Evolutionary conservation across 78 protist species (phyloP), one percentile per base, ranked within the genome.

Genomic region (Dictyostelium intermedium): DNA sequence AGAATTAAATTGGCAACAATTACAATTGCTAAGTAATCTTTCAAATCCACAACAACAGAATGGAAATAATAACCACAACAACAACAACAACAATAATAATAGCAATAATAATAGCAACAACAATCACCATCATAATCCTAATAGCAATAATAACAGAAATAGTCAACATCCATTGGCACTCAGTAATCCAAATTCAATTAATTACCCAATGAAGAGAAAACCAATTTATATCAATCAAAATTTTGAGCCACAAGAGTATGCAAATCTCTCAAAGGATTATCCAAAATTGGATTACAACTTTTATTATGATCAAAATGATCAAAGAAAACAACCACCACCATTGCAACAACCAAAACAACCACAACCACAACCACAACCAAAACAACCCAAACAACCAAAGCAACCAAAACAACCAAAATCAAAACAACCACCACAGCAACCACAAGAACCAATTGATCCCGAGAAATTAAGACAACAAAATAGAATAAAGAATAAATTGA

Each of bases 1-100:
- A 39, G 41, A 34, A 63, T 37, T 83, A 30, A 45, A 25, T 63
- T 83, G 87, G 87, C 87, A 83, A 83, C 87, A 83, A 83, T 10
- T 25, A 25, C 74, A 83, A 83, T 25, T 63, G 8, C 13, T 63
- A 23, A 20, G 27, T 18, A 63, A 39, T 50, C 27, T 50, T 47
- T 35, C 83, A 16, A 35, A 25, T 16, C 14, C 34, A n/a, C 83
- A 77, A 77, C 32, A 16, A 14, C 43, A 76, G n/a, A n/a, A n/a
- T n/a, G 34, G 25, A 16, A 74, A 74, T 30, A 35, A 8, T 32
- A 34, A 34, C 10, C n/a, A n/a, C n/a, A 72, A 72, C 13, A 45
- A 50, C 2, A 50, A 50, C 8, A 23, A 16, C 0, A 18, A 45
- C 53, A 32, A 53, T 18, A 50, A 80, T 5, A 32, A 32, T 80